Base-by-base conservation (phyloP, 768 basidiomycete genomes). In the Epithele typhae region DNA sequence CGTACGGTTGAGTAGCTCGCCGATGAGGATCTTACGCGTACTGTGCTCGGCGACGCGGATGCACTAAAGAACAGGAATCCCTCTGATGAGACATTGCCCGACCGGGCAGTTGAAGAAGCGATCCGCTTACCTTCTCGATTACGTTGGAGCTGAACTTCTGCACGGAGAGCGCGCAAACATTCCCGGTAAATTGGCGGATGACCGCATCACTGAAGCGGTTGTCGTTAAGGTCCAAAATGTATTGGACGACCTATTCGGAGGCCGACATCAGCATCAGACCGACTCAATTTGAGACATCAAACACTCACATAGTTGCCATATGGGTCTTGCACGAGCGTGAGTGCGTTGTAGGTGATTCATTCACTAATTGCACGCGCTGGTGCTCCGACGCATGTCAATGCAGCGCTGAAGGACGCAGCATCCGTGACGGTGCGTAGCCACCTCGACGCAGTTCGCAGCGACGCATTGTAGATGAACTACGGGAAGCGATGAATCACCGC, bases 121-220 rank as follows among this genome's bases (percentile, higher is more conserved):
- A n/a, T n/a, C n/a, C n/a, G n/a, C n/a, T n/a, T 32, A 87, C 88
- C 78, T 96, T 96, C 71, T 96, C 94, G 52, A 96, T 94, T 50
- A 99, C 96, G 65, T 99, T 99, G 51, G 95, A 97, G 53, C 92
- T 95, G 71, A 99, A 99, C 70, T 99, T 99, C 67, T 99, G 96
- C 14, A 97, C 95, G 5, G 94, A 98, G 43, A 99, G 72, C 5
- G 92, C 92, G 65, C 94, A 98, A 49, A 98, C 91, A 61, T 99
- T 98, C 58, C 96, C 96, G 43, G 90, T 73, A 68, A 98, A 99
- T 63, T 98, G 96, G 53, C 95, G 84, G 58, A 98, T 97, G 57
- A 99, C 90, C 40, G 77, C 95, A 68, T 97, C 95, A 55, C 92
- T 95, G 77, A 98, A 99, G 36, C 96, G 81, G 66, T 91, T 94